These are phyloP conservation scores for Cutaneotrichosporon dermatis DNA, from an alignment of 1,284 basidiomycete genomes.

Conservation along the genomic window DNA sequence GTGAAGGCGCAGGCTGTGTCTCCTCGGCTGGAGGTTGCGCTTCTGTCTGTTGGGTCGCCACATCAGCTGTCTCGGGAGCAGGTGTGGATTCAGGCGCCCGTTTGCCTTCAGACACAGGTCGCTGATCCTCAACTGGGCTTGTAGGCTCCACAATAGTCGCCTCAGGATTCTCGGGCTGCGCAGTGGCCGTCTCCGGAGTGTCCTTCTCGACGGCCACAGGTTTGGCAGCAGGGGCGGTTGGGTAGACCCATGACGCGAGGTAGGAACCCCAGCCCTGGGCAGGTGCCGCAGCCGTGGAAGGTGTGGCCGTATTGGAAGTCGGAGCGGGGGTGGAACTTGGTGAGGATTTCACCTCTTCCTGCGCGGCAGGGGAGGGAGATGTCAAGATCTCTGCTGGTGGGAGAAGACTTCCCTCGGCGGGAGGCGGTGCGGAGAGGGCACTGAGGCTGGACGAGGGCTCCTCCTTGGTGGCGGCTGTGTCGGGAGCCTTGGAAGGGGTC, in stretches of 20 bases:
- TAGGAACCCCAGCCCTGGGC: slow-evolving; percentile 31
- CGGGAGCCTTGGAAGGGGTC: background rate
- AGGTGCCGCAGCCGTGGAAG: background rate
- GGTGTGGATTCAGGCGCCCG: background rate
- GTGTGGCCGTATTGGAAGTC: background rate
- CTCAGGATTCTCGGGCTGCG: background rate
- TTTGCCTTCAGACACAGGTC: background rate
- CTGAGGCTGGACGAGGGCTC: background rate
- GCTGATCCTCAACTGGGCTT: slow-evolving; percentile 18
- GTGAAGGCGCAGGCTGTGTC: background rate
- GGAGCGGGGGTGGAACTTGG: too few species aligned
- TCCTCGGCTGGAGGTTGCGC: background rate
- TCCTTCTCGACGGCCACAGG: background rate
- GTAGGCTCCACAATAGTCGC: slow-evolving; percentile 11
- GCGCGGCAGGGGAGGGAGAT: too few species aligned
- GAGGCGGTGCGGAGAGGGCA: background rate
- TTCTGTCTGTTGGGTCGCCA: background rate
- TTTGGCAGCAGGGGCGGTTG: background rate
- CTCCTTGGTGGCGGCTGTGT: background rate
- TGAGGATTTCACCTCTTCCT: too few species aligned
- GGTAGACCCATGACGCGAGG: slow-evolving; percentile 30
- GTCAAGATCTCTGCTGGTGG: background rate
- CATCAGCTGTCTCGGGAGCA: background rate
- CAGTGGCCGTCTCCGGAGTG: background rate
- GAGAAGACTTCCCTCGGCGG: background rate